Base-by-base conservation (phyloP, 306 rosid genomes). In the Canavalia gladiata region DNA sequence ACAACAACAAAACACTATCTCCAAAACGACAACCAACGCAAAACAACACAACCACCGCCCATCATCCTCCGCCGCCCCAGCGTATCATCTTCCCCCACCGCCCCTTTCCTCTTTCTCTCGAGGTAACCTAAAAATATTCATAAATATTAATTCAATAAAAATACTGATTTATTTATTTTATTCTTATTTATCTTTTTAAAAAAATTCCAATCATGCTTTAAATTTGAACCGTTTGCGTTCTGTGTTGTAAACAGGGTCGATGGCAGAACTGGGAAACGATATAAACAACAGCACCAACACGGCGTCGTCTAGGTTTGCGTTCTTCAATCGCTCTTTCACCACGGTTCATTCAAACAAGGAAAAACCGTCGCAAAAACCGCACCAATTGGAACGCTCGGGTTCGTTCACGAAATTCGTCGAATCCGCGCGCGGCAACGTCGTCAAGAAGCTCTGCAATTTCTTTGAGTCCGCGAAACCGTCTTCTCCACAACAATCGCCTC, bases 391-490 rank as follows among this genome's bases (percentile, higher is more conserved):
- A 0, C 94, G 97, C 31, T 30, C 91, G 33, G 83, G 80, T 45
- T 88, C 98, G 33, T 74, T 94, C 13, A 80, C 74, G 78, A 83
- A 81, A 10, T 65, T 83, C 92, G 41, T 1, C 1, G 93, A 90
- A 55, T 73, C 93, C 35, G 81, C 89, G 47, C 91, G 87, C 43
- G 99, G 99, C 31, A 90, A 83, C 6, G 79, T 84, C 83, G 99
- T 95, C 4, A 91, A 87, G 87, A 89, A 89, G 84, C 92, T 95
- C 37, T 84, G 99, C 76, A 83, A 63, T 51, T 69, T 91, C 39
- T 95, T 95, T 46, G 99, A 95, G 60, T 13, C 91, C 5, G 11
- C 83, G 4, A 81, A 57, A 37, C 41, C 74, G 2, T 5, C 78
- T 1, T 37, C 76, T 1, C 7, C 71, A 13, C 89, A 82, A 1